A percentile compares a stretch with the other conserved stretches of the same genome.
Conservation (phyloP, 176 grass and related monocot genomes). For the Triticum monococcum region DNA sequence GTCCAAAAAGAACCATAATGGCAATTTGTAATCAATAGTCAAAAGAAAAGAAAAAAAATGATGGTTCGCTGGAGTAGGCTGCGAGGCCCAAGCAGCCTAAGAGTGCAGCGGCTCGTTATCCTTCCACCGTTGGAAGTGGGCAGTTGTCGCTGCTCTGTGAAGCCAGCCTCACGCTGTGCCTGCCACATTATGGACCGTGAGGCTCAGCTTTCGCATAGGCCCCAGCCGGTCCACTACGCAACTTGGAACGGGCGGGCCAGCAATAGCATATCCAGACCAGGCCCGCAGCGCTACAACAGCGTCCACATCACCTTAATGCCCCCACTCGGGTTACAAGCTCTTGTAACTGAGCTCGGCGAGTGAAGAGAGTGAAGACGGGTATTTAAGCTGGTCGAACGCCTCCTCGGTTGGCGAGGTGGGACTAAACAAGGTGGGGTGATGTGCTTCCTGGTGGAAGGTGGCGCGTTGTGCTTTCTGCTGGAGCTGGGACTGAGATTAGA, state of each 20-base stretch:
- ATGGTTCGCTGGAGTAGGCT: neutral
- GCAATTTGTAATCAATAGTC: too few relatives aligned
- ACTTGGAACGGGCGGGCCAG: too few relatives aligned
- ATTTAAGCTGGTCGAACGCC: neutral
- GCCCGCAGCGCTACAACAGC: neutral
- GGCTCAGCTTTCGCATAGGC: neutral
- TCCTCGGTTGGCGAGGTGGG: neutral
- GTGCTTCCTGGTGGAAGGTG: neutral
- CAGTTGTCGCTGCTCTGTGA: slow-evolving; percentile 8
- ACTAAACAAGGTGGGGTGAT: neutral
- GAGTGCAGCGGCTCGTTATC: neutral
- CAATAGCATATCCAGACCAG: too few relatives aligned
- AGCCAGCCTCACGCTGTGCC: neutral
- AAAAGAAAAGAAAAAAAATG: neutral
- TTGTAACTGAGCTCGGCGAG: neutral
- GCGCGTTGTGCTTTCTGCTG: too few relatives aligned
- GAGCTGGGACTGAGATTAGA: too few relatives aligned
- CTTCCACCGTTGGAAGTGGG: neutral
- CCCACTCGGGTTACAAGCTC: neutral
- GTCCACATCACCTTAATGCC: neutral
- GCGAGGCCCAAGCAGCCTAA: neutral
- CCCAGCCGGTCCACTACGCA: too few relatives aligned
- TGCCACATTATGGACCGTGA: too few relatives aligned
- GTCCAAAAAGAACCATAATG: too few relatives aligned
- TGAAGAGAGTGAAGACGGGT: fast-evolving